phyloP scores from a whole-genome alignment of 768 basidiomycete species.

The Rhodocollybia butyracea region DNA sequence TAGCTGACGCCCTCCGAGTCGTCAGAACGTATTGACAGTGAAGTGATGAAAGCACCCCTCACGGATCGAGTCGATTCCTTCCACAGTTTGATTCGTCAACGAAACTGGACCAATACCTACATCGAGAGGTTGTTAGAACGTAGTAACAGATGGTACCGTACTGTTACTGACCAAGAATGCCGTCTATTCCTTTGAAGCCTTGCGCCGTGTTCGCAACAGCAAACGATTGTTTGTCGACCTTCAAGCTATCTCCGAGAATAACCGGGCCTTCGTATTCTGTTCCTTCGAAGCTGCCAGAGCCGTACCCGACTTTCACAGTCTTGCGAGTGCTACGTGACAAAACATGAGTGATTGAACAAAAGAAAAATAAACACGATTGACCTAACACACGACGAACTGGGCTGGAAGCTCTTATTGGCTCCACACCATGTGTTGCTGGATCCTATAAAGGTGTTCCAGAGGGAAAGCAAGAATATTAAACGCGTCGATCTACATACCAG shows the following conservation, averaged over 20 bases:
- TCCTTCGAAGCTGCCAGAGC: constrained; percentile 51
- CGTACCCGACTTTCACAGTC: constrained; percentile 48
- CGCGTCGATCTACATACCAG: constrained; percentile 25
- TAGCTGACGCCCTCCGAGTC: too few species aligned
- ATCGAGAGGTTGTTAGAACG: constrained; percentile 41
- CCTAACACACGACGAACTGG: neutral
- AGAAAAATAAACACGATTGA: neutral
- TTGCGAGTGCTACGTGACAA: constrained; percentile 30
- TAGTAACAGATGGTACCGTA: constrained; percentile 23
- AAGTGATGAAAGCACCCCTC: constrained; percentile 25
- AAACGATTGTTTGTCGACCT: constrained; percentile 44
- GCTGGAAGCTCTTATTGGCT: constrained; percentile 26
- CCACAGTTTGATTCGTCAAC: neutral
- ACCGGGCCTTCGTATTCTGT: constrained; percentile 39
- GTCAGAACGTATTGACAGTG: too few species aligned
- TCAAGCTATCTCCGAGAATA: constrained; percentile 20
- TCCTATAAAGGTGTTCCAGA: constrained; percentile 24
- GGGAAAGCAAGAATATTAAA: neutral
- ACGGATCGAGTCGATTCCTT: constrained; percentile 26
- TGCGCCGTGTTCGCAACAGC: constrained; percentile 39
- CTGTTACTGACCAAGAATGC: constrained; percentile 47
- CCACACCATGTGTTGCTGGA: constrained; percentile 76
- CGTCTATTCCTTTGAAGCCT: constrained; percentile 47
- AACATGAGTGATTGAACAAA: neutral
- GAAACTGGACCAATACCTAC: constrained; percentile 59